Evolutionary conservation across 2,329 filamentous ascomycete genomes (phyloP), one percentile per base, ranked within the genome.

Genomic region (Celoporthe dispersa): DNA sequence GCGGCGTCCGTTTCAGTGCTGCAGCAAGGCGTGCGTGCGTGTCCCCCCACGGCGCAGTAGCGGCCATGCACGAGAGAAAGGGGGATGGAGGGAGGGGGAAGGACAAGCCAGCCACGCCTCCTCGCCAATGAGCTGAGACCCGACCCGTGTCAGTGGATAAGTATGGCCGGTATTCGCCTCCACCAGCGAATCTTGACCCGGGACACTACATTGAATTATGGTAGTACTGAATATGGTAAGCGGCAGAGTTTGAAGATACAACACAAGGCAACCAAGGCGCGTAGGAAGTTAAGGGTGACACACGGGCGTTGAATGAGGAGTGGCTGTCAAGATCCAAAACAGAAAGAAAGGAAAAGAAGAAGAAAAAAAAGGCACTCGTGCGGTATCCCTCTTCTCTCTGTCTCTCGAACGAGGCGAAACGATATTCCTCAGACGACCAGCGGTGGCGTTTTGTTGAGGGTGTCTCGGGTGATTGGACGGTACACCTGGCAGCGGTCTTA

Each of bases 111-210:
- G 19, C n/a, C 22, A 19, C 51, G n/a, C 19, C 16, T 7, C 33
- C 57, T 33, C 14, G 31, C 57, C 57, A 60, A 60, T 60, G 57
- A 33, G 57, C 57, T 35, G 57, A 22, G 57, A 37, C 57, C 33
- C 31, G 57, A 60, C 16, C 57, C 44, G 44, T 48, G 57, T 25
- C 16, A 9, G 57, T 37, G 28, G 53, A 3, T 55, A 31, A 48
- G 41, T 48, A 48, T n/a, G n/a, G n/a, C n/a, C 19, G 22, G 19
- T n/a, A n/a, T 48, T 22, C 19, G 41, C 9, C 41, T 48, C 19
- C 19, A 16, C 28, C 25, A n/a, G 16, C 6, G 22, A n/a, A n/a
- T 22, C 48, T 51, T 51, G 48, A 51, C n/a, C 48, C 48, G 8
- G 22, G 8, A 22, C 7, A 51, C 19, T 39, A 39, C 37, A 9